These are phyloP conservation scores for Saccharomyces paradoxus DNA, from an alignment of 805 yeast genomes.

Conservation along the genomic window DNA sequence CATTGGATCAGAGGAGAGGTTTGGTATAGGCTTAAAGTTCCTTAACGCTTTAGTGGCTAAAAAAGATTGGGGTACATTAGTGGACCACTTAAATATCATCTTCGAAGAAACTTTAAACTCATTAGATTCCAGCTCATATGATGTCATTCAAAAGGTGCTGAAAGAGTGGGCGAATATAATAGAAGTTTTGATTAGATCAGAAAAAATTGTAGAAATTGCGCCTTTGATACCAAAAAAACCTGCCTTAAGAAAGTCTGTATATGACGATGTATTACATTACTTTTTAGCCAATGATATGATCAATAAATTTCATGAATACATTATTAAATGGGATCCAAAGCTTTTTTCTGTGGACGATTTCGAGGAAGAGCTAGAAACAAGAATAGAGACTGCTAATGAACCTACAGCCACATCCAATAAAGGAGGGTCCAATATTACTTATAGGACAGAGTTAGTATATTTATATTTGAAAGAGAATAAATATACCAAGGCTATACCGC, in stretches of 20 bases:
- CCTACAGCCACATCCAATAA: constrained; percentile 15
- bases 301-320: constrained; percentile 34
- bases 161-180: constrained; percentile 64
- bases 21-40: constrained; percentile 52
- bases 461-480: constrained; percentile 52
- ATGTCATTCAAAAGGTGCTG: neutral
- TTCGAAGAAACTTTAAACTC: neutral
- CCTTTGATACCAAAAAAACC: constrained; percentile 46
- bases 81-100: neutral
- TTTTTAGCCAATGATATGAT: constrained; percentile 35
- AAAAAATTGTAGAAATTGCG: constrained; percentile 41
- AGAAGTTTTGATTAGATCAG: constrained; percentile 41
- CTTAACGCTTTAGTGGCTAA: constrained; percentile 23
- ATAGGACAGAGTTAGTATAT: constrained; percentile 41
- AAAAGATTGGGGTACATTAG: constrained; percentile 6
- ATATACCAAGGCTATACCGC: constrained; percentile 55
- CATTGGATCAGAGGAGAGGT: constrained; percentile 41
- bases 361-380: constrained; percentile 39
- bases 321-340: constrained; percentile 50
- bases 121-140: neutral
- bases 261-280: constrained; percentile 39
- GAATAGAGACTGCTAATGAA: constrained; percentile 25
- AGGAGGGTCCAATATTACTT: constrained; percentile 6
- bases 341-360: constrained; percentile 43
- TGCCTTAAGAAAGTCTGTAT: constrained; percentile 34